Evolutionary conservation across 2,329 filamentous ascomycete species (phyloP), one percentile per base, ranked within the genome.

Genomic region (Pleomassaria siparia): DNA sequence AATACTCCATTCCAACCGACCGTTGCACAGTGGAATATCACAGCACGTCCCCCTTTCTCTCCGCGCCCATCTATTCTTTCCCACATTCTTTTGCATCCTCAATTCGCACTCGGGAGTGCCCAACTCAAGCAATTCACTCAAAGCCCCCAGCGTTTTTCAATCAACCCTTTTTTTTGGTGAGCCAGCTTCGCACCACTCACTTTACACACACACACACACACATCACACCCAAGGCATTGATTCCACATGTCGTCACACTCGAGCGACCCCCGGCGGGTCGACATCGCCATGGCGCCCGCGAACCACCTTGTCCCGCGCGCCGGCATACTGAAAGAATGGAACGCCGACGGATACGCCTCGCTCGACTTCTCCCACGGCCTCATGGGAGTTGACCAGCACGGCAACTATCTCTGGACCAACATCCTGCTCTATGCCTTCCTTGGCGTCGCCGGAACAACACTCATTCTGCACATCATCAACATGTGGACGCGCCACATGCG

Each of bases 321-420:
- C 12, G 35, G 33, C 39, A 58, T 64, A 33, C 54, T 69, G 41
- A 51, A 58, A 8, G 54, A 61, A 46, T 67, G 66, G 66, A 60
- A 67, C 33, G 60, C 60, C 45, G 55, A 47, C 35, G 52, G 58
- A 16, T 59, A 61, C 33, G 64, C 68, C 7, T 50, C 51, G 18
- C 66, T 72, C 54, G 63, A 63, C 43, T 74, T 64, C 56, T 69
- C 71, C 21, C 71, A 73, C 55, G 76, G 76, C 48, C 67, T 79
- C 5, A 62, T 60, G 16, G 76, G 76, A 37, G 76, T 79, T 40
- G 69, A 78, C 59, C 76, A 79, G 58, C 51, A 54, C 10, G 62
- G 66, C 35, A 79, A 79, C 67, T 78, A 66, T 56, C 59, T 76
- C 32, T 77, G 74, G 63, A 70, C 72, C 50, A 68, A 78, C 52